Percentiles rank a stretch among this genome's conserved stretches.
Evolutionary conservation across 129 eudicot species (phyloP).

Genomic region (Deinandra increscens): DNA sequence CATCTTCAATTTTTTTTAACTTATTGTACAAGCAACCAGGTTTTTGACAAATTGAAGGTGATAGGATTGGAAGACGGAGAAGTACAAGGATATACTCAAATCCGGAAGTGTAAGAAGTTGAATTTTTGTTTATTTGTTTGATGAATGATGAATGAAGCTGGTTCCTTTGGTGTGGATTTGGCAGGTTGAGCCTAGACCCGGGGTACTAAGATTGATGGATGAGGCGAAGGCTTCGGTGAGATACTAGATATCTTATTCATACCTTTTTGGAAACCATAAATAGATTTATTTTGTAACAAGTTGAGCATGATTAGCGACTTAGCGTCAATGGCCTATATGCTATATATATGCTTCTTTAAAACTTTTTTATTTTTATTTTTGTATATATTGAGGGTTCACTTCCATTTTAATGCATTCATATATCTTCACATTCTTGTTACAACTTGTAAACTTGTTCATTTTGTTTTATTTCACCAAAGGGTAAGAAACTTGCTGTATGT

Average conservation of each 20-base stretch:
- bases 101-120: constrained; percentile 89
- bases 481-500: constrained; percentile 87
- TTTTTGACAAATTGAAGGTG: not conserved
- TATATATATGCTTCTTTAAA: no score
- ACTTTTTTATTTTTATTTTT: no score
- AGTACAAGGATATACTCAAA: constrained; percentile 90
- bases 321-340: no score
- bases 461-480: constrained; percentile 38
- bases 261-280: no score
- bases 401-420: no score
- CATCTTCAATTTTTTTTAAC: not conserved
- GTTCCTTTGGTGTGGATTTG: constrained; percentile 7
- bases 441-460: not conserved
- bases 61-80: constrained; percentile 98
- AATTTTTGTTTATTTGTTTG: not conserved
- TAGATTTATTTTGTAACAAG: no score
- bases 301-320: no score
- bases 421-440: no score
- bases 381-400: no score
- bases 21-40: no score
- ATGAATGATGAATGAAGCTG: not conserved
- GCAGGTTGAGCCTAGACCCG: constrained; percentile 96
- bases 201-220: constrained; percentile 94
- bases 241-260: constrained; percentile 28
- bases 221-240: constrained; percentile 97